Percentiles rank a stretch among this genome's conserved stretches.
phyloP scores from a whole-genome alignment of 2,329 filamentous ascomycete genomes.

The Aspergillus awamori region DNA sequence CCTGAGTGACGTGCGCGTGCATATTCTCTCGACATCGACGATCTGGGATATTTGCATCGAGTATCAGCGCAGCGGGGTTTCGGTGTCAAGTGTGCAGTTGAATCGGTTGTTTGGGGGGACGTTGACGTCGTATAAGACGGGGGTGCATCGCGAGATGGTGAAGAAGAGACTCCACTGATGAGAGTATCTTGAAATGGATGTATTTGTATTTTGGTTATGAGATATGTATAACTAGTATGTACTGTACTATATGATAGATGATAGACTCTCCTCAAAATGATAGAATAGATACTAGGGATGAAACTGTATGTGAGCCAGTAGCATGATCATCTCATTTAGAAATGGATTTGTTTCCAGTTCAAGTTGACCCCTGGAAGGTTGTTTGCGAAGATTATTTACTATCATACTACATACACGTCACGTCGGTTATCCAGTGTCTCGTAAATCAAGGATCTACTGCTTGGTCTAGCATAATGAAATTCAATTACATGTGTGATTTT shows the following conservation, averaged over 20 bases:
- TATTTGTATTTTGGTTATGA: not conserved
- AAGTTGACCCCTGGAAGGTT: too few species aligned
- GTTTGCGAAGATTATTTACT: too few species aligned
- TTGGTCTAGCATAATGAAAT: too few species aligned
- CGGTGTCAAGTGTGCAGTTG: slow-evolving; percentile 27
- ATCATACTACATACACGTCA: too few species aligned
- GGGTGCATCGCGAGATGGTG: slow-evolving; percentile 12
- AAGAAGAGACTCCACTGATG: slow-evolving; percentile 7
- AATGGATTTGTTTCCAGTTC: too few species aligned
- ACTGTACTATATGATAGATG: too few species aligned
- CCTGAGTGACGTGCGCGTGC: slow-evolving; percentile 34
- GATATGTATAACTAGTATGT: not conserved
- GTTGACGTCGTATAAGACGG: slow-evolving; percentile 30
- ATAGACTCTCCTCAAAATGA: not conserved
- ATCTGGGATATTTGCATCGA: slow-evolving; percentile 42
- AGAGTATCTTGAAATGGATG: not conserved
- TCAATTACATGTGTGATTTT: too few species aligned
- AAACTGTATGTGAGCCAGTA: not conserved
- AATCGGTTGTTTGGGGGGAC: slow-evolving; percentile 34
- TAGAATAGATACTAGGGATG: not conserved
- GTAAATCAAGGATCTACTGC: too few species aligned
- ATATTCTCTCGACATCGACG: slow-evolving; percentile 32
- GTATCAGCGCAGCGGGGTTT: slow-evolving; percentile 36
- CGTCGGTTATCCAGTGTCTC: too few species aligned
- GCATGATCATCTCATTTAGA: too few species aligned